Conservation (phyloP, 129 eudicot species). For the Dittrichia graveolens region DNA sequence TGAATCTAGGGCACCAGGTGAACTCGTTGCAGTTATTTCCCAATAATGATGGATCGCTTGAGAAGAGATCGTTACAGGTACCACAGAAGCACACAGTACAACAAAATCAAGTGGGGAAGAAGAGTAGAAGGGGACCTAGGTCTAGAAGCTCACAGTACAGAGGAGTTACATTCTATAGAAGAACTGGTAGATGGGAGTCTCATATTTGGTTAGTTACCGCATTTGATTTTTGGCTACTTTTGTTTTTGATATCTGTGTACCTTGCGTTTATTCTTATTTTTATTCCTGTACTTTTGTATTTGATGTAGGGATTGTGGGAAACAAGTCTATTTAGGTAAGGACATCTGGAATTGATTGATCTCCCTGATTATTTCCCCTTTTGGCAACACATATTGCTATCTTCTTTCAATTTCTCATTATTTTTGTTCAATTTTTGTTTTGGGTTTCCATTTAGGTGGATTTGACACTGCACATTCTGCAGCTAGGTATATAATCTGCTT, state of each 20-base stretch:
- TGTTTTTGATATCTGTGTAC: slow-evolving; percentile 10
- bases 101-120: slow-evolving; percentile 40
- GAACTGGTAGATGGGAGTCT: slow-evolving; percentile 89
- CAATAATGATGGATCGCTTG: background rate
- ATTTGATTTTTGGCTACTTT: background rate
- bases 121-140: slow-evolving; percentile 81
- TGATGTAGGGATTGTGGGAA: slow-evolving; percentile 81
- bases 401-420: slow-evolving; percentile 16
- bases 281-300: slow-evolving; percentile 16
- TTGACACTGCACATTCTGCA: slow-evolving; percentile 92
- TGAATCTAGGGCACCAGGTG: slow-evolving; percentile 33
- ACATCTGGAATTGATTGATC: slow-evolving; percentile 3
- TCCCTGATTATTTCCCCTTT: background rate
- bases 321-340: slow-evolving; percentile 78
- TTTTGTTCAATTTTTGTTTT: slow-evolving; percentile 24
- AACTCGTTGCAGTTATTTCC: slow-evolving; percentile 25
- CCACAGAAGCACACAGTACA: slow-evolving; percentile 40
- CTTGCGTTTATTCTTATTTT: background rate
- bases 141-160: slow-evolving; percentile 86
- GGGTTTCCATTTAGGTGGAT: slow-evolving; percentile 62
- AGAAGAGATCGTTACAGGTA: slow-evolving; percentile 12
- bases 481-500: slow-evolving; percentile 54
- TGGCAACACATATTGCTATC: slow-evolving; percentile 1
- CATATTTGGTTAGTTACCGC: slow-evolving; percentile 61
- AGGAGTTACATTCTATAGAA: slow-evolving; percentile 74